Percentiles rank a stretch among this genome's conserved stretches.
These are phyloP conservation scores for Melaleuca alternifolia DNA, from an alignment of 345 rosid genomes.

Conservation along the genomic window DNA sequence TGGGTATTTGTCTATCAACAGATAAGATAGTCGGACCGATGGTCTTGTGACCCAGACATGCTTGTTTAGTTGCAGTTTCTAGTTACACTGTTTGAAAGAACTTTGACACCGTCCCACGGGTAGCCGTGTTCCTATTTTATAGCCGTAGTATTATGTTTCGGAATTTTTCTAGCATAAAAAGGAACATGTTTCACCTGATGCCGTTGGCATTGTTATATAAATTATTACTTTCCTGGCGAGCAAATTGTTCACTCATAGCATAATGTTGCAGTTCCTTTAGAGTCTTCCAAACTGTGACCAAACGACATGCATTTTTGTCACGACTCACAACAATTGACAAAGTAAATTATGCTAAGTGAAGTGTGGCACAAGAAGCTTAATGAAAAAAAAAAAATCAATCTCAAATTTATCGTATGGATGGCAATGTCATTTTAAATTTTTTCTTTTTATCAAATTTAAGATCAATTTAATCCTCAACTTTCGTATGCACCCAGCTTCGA, in stretches of 20 bases:
- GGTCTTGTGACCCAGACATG: too few relatives aligned
- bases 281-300: not conserved
- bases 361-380: not conserved
- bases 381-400: not conserved
- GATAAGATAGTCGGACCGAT: not conserved
- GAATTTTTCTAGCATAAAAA: too few relatives aligned
- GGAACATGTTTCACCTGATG: too few relatives aligned
- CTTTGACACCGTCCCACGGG: too few relatives aligned
- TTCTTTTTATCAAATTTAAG: too few relatives aligned
- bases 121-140: too few relatives aligned
- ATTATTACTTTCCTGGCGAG: not conserved
- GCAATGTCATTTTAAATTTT: accelerated
- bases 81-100: too few relatives aligned
- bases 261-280: not conserved
- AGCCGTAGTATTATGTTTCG: too few relatives aligned
- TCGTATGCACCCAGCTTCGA: accelerated
- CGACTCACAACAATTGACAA: not conserved
- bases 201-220: too few relatives aligned
- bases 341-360: not conserved
- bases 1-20: not conserved
- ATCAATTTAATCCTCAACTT: too few relatives aligned
- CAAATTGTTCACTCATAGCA: not conserved
- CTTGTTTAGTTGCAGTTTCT: too few relatives aligned
- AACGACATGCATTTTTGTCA: not conserved
- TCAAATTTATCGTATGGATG: accelerated